Conservation (phyloP, 2,329 filamentous ascomycete genomes). For the Colletotrichum tanaceti region DNA sequence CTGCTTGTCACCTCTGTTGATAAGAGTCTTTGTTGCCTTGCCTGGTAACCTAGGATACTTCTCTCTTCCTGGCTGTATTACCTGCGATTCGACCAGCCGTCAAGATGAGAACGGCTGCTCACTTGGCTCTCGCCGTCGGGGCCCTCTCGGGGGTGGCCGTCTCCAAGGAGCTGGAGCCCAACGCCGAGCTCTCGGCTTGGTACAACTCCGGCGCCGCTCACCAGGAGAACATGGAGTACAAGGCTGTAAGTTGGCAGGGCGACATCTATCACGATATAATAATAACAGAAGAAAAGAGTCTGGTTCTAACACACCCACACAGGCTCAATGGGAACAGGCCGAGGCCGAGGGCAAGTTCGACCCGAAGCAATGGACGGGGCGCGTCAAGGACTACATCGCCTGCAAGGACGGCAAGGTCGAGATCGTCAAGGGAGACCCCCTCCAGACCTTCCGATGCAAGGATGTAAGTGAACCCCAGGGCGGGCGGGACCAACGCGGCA, state of each 20-base stretch:
- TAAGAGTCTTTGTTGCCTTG: too few species aligned
- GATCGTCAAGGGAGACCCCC: constrained; percentile 54
- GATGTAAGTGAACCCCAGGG: constrained; percentile 45
- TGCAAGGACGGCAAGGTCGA: constrained; percentile 55
- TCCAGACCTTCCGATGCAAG: constrained; percentile 57
- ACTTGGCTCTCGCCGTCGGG: constrained; percentile 11
- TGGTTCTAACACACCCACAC: too few species aligned
- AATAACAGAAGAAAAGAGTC: too few species aligned
- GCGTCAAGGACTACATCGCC: constrained; percentile 40
- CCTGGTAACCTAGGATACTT: neutral
- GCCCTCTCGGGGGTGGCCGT: constrained; percentile 16
- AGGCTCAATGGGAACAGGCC: constrained; percentile 50
- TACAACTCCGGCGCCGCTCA: constrained; percentile 41
- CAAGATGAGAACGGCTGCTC: constrained; percentile 23
- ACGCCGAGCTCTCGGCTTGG: constrained; percentile 36
- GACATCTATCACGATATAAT: too few species aligned
- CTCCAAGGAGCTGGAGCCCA: constrained; percentile 40
- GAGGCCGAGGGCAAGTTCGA: constrained; percentile 50
- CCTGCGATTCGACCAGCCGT: neutral
- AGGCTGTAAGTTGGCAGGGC: constrained; percentile 41
- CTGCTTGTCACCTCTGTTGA: neutral
- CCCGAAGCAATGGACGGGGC: constrained; percentile 49
- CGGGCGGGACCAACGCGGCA: neutral
- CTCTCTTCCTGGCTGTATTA: neutral
- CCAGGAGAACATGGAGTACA: constrained; percentile 40